Conservation (phyloP, 257 asterid species). For the Lycium barbarum region DNA sequence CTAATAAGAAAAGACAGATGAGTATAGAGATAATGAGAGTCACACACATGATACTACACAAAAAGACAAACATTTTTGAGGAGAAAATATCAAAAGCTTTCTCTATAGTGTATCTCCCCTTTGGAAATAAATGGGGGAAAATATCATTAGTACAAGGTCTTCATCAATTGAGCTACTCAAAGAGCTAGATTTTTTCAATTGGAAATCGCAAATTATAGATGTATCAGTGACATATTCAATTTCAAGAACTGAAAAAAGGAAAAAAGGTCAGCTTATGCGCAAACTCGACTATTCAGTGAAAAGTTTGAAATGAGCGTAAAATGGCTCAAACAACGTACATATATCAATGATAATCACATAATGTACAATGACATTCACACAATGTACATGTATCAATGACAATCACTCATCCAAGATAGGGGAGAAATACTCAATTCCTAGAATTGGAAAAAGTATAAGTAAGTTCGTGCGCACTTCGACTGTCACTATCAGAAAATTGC, state of each 20-base stretch:
- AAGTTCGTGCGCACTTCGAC: background rate
- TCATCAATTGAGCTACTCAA: background rate
- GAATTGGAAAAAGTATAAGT: background rate
- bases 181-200: no score
- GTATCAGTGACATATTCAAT: background rate
- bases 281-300: background rate
- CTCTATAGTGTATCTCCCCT: no score
- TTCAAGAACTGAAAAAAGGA: background rate
- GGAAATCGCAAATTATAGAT: background rate
- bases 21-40: background rate
- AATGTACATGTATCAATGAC: background rate
- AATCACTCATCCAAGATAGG: background rate
- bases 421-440: background rate
- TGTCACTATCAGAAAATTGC: background rate
- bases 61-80: slow-evolving; percentile 16
- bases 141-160: no score
- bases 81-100: background rate
- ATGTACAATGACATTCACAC: background rate
- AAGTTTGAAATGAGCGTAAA: background rate
- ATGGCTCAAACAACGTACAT: background rate
- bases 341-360: background rate
- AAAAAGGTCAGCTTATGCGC: fast-evolving
- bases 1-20: background rate
- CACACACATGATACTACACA: slow-evolving; percentile 1
- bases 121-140: no score